Base-by-base conservation (phyloP, 2,329 filamentous ascomycete genomes). In the Ophiostoma ulmi region DNA sequence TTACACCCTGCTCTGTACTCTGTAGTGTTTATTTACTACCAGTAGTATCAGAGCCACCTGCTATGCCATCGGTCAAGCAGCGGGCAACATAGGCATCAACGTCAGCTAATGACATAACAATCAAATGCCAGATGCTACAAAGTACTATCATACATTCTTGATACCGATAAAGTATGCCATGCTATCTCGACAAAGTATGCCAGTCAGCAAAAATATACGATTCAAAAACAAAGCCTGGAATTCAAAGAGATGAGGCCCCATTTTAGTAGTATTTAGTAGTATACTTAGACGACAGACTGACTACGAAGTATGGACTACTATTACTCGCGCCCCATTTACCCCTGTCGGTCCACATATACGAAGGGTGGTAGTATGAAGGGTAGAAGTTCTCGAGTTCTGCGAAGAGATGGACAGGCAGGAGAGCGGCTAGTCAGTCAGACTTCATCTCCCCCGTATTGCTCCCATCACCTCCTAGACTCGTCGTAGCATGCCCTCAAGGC, bases 281-380 rank as follows among this genome's bases (percentile, higher is more conserved):
- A 10, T 14, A 22, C n/a, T 11, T 26, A 58, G 11, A 58, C 52
- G 39, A 58, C n/a, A 26, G n/a, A 58, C n/a, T 6, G 52, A 22
- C n/a, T 22, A 26, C 52, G n/a, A n/a, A n/a, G n/a, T 26, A n/a
- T 52, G 52, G 39, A 41, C 10, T 22, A 26, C 52, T 26, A 58
- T 58, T 58, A 26, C 52, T 58, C 52, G 52, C 22, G 52, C 63
- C 11, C 63, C 63, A 65, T 63, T 61, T 39, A 22, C 48, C n/a
- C 58, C 31, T 55, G 48, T 22, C 48, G 70, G 68, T 69, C 70
- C 70, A 71, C 68, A 64, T 68, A 69, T 67, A 71, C 71, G 69
- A 70, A 70, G 67, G 39, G 44, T 48, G 44, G 44, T n/a, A 48
- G 17, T 5, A 17, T 48, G 41, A 20, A 44, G 41, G 41, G 41